These are phyloP conservation scores for Phytopythium helicoides DNA, from an alignment of 352 stramenopile genomes.

Conservation along the genomic window DNA sequence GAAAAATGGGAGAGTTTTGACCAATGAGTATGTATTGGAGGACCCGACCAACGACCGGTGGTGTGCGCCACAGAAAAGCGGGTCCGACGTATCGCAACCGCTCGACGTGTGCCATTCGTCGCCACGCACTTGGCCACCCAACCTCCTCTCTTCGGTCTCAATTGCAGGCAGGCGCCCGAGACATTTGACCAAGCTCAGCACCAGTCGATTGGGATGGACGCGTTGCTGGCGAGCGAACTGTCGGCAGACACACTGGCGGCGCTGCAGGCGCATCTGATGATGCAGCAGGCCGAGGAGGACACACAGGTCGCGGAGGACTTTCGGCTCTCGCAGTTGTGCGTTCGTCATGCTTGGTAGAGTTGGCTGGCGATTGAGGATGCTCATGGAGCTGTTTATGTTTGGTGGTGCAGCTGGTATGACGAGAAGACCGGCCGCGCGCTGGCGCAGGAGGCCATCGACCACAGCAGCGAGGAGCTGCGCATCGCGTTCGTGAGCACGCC, in stretches of 20 bases:
- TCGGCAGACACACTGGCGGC: slow-evolving; percentile 43
- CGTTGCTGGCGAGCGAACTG: slow-evolving; percentile 35
- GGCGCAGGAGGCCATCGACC: slow-evolving; percentile 39
- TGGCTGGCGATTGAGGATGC: background rate
- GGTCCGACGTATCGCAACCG: too few species aligned
- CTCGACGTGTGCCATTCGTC: too few species aligned
- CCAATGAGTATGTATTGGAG: too few species aligned
- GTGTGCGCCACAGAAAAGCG: too few species aligned
- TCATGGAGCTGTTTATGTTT: background rate
- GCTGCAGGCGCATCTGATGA: slow-evolving; percentile 38
- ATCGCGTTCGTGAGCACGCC: slow-evolving; percentile 53
- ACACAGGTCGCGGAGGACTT: slow-evolving; percentile 47
- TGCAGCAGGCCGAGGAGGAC: slow-evolving; percentile 20
- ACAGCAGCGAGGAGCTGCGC: slow-evolving; percentile 30
- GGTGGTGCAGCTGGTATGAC: slow-evolving; percentile 37
- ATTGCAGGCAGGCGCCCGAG: too few species aligned
- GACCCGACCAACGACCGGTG: too few species aligned
- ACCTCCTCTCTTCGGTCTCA: too few species aligned
- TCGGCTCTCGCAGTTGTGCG: slow-evolving; percentile 50
- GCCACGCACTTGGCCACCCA: too few species aligned
- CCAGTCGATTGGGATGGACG: too few species aligned
- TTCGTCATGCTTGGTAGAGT: background rate
- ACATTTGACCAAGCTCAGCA: background rate
- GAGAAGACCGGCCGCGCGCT: slow-evolving; percentile 36
- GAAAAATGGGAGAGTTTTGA: too few species aligned